Conservation (phyloP, 2,329 filamentous ascomycete genomes). For the Aspergillus ibericus region DNA sequence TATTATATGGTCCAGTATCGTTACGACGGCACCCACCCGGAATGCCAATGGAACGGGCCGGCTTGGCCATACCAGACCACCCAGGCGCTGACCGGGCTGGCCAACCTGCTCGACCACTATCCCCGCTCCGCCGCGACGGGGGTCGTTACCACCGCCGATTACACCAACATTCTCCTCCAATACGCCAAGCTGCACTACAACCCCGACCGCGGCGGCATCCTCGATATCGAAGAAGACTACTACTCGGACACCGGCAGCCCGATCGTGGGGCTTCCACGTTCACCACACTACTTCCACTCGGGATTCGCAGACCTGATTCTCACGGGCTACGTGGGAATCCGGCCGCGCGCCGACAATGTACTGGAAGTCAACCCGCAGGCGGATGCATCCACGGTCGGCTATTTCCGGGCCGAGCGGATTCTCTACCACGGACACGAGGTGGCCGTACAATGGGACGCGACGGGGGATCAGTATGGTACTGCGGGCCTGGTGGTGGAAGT, state of each 20-base stretch:
- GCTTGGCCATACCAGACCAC: conserved; percentile 49
- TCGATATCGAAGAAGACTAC: conserved; percentile 48
- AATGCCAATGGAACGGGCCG: conserved; percentile 50
- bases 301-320: conserved; percentile 46
- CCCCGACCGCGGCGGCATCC: conserved; percentile 21
- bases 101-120: conserved; percentile 48
- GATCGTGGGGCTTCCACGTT: conserved; percentile 45
- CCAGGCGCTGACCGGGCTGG: conserved; percentile 42
- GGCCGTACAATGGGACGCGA: conserved; percentile 44
- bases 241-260: conserved; percentile 44
- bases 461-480: conserved; percentile 13
- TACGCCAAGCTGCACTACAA: conserved; percentile 47
- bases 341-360: conserved; percentile 38
- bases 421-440: conserved; percentile 46
- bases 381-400: conserved; percentile 31
- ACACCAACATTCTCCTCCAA: conserved; percentile 37
- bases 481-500: conserved; percentile 16
- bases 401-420: conserved; percentile 45
- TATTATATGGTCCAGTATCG: conserved; percentile 43
- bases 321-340: conserved; percentile 45
- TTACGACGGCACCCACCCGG: conserved; percentile 36
- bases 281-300: conserved; percentile 50
- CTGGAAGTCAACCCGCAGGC: conserved; percentile 45
- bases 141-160: conserved; percentile 30
- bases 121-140: conserved; percentile 22